Percentiles rank a stretch among this genome's conserved stretches.
phyloP scores from a whole-genome alignment of 257 asterid species.

The Fraxinus quadrangulata region DNA sequence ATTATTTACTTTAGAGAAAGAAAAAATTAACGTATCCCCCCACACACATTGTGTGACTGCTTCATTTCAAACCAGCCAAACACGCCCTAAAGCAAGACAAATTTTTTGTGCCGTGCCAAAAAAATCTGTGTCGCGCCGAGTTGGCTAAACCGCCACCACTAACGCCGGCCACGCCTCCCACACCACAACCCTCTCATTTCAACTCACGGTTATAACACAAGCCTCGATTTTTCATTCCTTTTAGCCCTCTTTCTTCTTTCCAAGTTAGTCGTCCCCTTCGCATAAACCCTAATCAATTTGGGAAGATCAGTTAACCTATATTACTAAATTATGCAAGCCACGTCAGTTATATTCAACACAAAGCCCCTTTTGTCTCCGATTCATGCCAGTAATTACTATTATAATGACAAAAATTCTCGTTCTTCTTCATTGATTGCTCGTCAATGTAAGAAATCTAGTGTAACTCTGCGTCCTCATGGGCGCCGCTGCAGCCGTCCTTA shows the following conservation, averaged over 20 bases:
- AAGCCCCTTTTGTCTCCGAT: conserved; percentile 61
- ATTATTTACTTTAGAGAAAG: too few relatives aligned
- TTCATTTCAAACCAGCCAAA: too few relatives aligned
- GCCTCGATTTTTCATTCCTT: conserved; percentile 14
- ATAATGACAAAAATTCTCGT: conserved; percentile 23
- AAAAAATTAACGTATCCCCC: too few relatives aligned
- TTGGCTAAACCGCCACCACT: conserved; percentile 69
- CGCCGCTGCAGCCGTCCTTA: conserved; percentile 42
- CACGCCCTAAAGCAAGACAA: too few relatives aligned
- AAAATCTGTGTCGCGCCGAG: conserved; percentile 55
- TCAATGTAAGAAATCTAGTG: conserved; percentile 35
- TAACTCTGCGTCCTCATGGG: conserved; percentile 40
- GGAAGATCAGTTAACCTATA: conserved; percentile 10
- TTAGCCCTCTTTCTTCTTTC: conserved; percentile 6
- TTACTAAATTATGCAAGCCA: conserved; percentile 61
- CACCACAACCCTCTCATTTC: conserved; percentile 11
- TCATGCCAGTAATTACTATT: conserved; percentile 36
- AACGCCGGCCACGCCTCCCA: conserved; percentile 40
- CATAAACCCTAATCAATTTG: conserved; percentile 28
- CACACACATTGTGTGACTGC: too few relatives aligned
- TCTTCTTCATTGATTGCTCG: conserved; percentile 32
- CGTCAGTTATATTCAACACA: conserved; percentile 52
- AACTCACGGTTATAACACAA: conserved; percentile 5
- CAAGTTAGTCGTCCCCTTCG: background rate
- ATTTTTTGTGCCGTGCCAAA: background rate